Conservation (phyloP, 2,329 filamentous ascomycete genomes). For the Biscogniauxia mediterranea region DNA sequence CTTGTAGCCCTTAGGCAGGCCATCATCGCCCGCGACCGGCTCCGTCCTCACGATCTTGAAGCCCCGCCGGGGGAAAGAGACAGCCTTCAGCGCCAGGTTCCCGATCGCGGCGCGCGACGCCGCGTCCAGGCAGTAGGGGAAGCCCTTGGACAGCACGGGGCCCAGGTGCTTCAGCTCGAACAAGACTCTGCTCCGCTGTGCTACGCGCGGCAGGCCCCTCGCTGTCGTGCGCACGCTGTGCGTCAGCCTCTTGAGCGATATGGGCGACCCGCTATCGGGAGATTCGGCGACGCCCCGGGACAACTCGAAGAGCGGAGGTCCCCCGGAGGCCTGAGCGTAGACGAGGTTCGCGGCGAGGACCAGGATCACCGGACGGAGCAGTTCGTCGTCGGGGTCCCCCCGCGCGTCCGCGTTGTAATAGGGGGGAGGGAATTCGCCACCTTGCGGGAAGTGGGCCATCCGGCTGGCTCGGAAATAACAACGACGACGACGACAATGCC, state of each 20-base stretch:
- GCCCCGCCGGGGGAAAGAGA: slow-evolving; percentile 15
- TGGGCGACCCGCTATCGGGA: slow-evolving; percentile 17
- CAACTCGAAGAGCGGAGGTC: slow-evolving; percentile 25
- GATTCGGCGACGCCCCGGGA: slow-evolving; percentile 23
- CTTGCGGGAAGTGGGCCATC: background rate
- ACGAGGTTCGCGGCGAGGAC: slow-evolving; percentile 25
- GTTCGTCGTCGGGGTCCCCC: slow-evolving; percentile 14
- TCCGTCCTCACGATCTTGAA: slow-evolving; percentile 18
- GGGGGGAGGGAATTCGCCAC: background rate
- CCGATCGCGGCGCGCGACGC: slow-evolving; percentile 15
- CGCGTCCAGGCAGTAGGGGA: slow-evolving; percentile 21
- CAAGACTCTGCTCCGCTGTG: slow-evolving; percentile 17
- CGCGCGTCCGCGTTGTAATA: slow-evolving; percentile 6
- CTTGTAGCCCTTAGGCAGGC: slow-evolving; percentile 23
- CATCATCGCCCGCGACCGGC: slow-evolving; percentile 10
- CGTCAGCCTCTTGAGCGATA: slow-evolving; percentile 24
- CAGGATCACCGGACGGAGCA: slow-evolving; percentile 25
- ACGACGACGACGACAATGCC: no score
- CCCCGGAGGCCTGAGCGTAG: slow-evolving; percentile 22
- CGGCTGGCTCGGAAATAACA: no score
- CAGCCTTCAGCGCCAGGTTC: slow-evolving; percentile 16
- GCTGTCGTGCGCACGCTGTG: slow-evolving; percentile 15
- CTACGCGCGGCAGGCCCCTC: slow-evolving; percentile 15
- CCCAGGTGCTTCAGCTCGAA: slow-evolving; percentile 26
- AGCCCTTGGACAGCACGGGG: slow-evolving; percentile 19